A percentile compares a stretch with the other conserved stretches of the same genome.
Evolutionary conservation across 2,329 filamentous ascomycete species (phyloP).

Genomic region (Penicillium sp.): DNA sequence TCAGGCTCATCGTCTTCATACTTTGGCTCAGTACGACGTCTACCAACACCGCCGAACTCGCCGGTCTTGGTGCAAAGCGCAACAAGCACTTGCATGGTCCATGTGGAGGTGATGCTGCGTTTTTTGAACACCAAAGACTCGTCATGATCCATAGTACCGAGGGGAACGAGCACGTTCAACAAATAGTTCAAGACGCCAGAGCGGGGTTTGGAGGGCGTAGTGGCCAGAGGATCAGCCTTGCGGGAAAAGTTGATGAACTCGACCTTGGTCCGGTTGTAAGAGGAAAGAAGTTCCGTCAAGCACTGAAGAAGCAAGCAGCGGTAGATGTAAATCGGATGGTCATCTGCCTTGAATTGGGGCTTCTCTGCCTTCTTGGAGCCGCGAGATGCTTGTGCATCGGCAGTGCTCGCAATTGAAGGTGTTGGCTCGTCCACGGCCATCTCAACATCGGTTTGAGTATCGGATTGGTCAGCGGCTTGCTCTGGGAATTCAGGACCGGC

Average conservation of each 20-base stretch:
- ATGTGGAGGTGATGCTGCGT: slow-evolving; percentile 76
- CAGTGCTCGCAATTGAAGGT: slow-evolving; percentile 32
- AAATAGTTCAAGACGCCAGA: slow-evolving; percentile 93
- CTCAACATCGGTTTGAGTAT: slow-evolving; percentile 49
- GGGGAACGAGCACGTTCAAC: slow-evolving; percentile 72
- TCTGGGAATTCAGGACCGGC: slow-evolving; percentile 39
- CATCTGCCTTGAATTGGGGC: slow-evolving; percentile 79
- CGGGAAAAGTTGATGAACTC: slow-evolving; percentile 99
- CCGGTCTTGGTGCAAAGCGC: slow-evolving; percentile 84
- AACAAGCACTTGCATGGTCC: slow-evolving; percentile 82
- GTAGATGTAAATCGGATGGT: slow-evolving; percentile 95
- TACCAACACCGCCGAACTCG: slow-evolving; percentile 64
- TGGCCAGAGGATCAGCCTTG: slow-evolving; percentile 77
- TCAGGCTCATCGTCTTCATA: slow-evolving; percentile 45
- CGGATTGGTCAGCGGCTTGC: slow-evolving; percentile 30
- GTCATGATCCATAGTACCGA: slow-evolving; percentile 65
- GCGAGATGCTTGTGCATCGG: slow-evolving; percentile 29
- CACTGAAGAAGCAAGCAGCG: slow-evolving; percentile 93
- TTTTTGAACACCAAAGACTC: slow-evolving; percentile 81
- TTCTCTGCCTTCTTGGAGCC: slow-evolving; percentile 66
- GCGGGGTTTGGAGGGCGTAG: slow-evolving; percentile 89
- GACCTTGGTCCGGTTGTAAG: slow-evolving; percentile 91
- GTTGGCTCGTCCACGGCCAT: slow-evolving; percentile 47
- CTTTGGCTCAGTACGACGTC: slow-evolving; percentile 51
- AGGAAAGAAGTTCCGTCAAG: slow-evolving; percentile 82